phyloP scores from a whole-genome alignment of 805 yeast genomes.

The Teunomyces stri region DNA sequence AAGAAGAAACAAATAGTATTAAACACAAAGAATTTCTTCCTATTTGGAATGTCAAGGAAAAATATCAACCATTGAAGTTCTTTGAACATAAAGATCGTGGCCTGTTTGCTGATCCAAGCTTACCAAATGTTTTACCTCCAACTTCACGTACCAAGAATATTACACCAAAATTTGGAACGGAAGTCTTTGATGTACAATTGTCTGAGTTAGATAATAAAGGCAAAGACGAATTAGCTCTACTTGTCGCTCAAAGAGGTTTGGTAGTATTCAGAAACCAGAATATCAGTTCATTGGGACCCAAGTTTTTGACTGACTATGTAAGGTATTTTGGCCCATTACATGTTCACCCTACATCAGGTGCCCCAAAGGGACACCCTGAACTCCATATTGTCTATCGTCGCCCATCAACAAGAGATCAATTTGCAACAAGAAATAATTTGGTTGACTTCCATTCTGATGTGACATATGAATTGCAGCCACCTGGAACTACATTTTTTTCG shows the following conservation, averaged over 20 bases:
- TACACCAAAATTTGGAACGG: conserved; percentile 34
- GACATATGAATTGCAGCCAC: conserved; percentile 70
- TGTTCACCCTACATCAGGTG: conserved; percentile 72
- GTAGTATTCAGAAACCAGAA: conserved; percentile 34
- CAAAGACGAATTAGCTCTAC: conserved; percentile 32
- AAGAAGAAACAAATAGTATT: neutral
- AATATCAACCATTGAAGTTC: conserved; percentile 25
- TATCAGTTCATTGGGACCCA: conserved; percentile 38
- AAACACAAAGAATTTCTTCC: conserved; percentile 24
- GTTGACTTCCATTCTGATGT: conserved; percentile 72
- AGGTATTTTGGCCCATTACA: conserved; percentile 68
- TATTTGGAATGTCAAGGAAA: conserved; percentile 33
- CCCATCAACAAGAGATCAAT: conserved; percentile 28
- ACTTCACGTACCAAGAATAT: conserved; percentile 15
- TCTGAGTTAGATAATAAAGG: conserved; percentile 23
- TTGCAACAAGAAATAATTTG: conserved; percentile 34
- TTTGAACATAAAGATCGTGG: conserved; percentile 31
- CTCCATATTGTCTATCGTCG: conserved; percentile 61
- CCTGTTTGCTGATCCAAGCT: conserved; percentile 19
- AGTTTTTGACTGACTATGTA: conserved; percentile 54
- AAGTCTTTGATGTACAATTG: conserved; percentile 28
- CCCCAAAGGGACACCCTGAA: conserved; percentile 62
- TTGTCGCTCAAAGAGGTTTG: conserved; percentile 34
- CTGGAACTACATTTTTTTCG: conserved; percentile 66
- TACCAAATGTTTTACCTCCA: conserved; percentile 19